Base-by-base conservation (phyloP, 768 basidiomycete genomes). In the Mycena olivaceomarginata region DNA sequence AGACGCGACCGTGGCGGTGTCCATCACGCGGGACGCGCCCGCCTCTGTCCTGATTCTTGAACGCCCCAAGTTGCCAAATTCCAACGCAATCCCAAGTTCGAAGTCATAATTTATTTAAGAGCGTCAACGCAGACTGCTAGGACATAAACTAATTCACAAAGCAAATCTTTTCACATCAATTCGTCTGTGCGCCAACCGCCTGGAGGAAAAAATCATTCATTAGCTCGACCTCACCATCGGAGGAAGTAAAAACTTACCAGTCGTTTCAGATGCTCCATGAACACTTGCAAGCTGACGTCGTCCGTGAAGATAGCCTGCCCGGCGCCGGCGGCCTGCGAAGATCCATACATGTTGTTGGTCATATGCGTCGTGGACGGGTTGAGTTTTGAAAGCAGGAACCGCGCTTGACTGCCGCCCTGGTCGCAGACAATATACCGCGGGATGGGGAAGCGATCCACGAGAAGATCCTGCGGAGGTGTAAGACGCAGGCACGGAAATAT, bases 351-450 rank as follows among this genome's bases (percentile, higher is more conserved):
- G 74, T 92, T 92, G 77, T 92, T 92, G 31, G 96, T 95, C 95
- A 98, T 97, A 84, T 99, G 98, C 53, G 98, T 99, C 75, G 98
- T 99, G 72, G 97, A 98, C 2, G 98, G 98, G 85, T 99, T 99
- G 56, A 99, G 89, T 85, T 99, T 99, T 64, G 95, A 96, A 40
- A 99, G 87, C 83, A 99, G 86, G 94, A 99, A 99, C n/a, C 98
- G 95, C 7, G 98, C 98, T 85, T 99, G 98, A 85, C 94, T 96
- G 40, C 98, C 98, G 51, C 97, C 97, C 83, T 99, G 98, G 84
- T 99, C 98, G 84, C 97, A 98, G 43, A 98, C 97, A 80, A 99
- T 96, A 86, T 99, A 99, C 40, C 98, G 95, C 1, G 98, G 98
- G 80, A 99, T 97, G 2, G 98, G 98, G 90, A 96, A 97, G 51